Evolutionary conservation across 768 basidiomycete species (phyloP).

Genomic region (Termitomyces sp.): DNA sequence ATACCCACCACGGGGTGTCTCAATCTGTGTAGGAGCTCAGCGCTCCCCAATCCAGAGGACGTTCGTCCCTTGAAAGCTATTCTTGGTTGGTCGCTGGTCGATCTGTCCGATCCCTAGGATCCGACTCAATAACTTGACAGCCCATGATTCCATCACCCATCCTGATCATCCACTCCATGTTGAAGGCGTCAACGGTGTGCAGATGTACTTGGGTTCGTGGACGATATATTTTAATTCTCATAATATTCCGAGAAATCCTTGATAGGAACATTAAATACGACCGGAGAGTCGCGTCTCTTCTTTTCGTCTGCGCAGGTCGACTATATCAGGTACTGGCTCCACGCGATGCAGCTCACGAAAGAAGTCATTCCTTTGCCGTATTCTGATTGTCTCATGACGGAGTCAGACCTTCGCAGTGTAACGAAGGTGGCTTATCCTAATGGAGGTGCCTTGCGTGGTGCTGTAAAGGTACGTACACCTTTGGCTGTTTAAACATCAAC

Average conservation of each 20-base stretch:
- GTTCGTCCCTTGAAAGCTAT: conserved; percentile 63
- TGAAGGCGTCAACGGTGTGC: conserved; percentile 60
- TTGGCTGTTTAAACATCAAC: background rate
- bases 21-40: conserved; percentile 48
- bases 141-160: conserved; percentile 67
- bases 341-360: conserved; percentile 66
- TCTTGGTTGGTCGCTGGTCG: conserved; percentile 34
- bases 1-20: background rate
- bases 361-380: conserved; percentile 69
- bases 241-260: background rate
- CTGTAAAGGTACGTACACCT: conserved; percentile 55
- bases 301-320: conserved; percentile 85
- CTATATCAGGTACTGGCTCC: conserved; percentile 81
- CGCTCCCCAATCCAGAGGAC: conserved; percentile 57
- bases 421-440: conserved; percentile 56
- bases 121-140: conserved; percentile 19
- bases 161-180: conserved; percentile 69
- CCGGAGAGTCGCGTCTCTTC: conserved; percentile 74
- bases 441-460: conserved; percentile 50
- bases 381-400: conserved; percentile 69
- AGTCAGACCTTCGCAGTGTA: conserved; percentile 52
- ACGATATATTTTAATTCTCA: too few relatives aligned
- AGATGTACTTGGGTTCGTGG: conserved; percentile 63
- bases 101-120: background rate
- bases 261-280: conserved; percentile 55